Base-by-base conservation (phyloP, 2,329 filamentous ascomycete species). In the Colletotrichum spaethianum region DNA sequence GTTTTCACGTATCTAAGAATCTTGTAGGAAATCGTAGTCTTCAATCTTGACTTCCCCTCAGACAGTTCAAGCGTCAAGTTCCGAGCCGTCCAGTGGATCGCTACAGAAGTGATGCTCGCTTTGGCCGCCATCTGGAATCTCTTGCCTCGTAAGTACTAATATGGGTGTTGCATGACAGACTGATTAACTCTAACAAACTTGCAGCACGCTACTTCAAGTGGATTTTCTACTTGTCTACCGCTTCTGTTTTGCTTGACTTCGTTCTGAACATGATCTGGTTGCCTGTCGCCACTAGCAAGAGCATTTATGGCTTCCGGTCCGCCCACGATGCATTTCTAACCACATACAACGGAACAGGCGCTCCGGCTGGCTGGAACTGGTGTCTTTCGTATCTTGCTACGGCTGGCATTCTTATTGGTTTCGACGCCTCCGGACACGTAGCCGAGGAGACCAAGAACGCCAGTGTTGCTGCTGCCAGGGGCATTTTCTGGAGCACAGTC, bases 361-460 rank as follows among this genome's bases (percentile, higher is more conserved):
- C 86, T 1, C 87, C 89, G 0, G 82, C 84, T 1, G 88, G 85
- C 3, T 91, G 89, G 89, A 91, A 91, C 76, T 91, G 89, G 89
- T 90, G 89, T 79, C 83, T 91, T 4, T 89, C 87, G 4, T 91
- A 89, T 77, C 85, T 89, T 33, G 88, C 89, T 1, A 91, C 89
- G 1, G 89, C 89, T 9, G 89, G 89, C 50, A 86, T 91, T 50
- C 76, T 91, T 67, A 90, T 91, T 63, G 89, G 89, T 1, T 91
- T 90, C 65, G 89, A 91, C 77, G 89, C 89, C 0, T 88, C 87
- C 0, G 89, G 89, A 2, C 89, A 91, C 74, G 87, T 91, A 36
- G 88, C 88, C 0, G 89, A 91, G 74, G 89, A 91, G 76, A 91
- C 89, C 1, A 88, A 89, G 77, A 88, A 90, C 72, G 89, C 88